Percentiles rank a stretch among this genome's conserved stretches.
Conservation (phyloP, 1,284 basidiomycete genomes). For the Boletus mariae region DNA sequence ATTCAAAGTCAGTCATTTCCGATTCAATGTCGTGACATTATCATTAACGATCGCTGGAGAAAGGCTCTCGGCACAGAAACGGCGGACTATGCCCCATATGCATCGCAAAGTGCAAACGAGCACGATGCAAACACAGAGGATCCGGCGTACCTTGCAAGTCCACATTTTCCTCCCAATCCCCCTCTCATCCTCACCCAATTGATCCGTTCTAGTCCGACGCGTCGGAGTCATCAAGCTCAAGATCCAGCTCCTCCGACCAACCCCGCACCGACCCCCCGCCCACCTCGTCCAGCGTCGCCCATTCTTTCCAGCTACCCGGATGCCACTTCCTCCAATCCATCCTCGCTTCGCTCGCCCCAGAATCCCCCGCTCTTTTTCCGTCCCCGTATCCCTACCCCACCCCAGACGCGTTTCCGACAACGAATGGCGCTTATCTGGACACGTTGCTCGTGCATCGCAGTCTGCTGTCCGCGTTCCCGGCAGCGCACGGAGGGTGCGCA, state of each 20-base stretch:
- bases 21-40: background rate
- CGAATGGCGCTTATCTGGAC: constrained; percentile 69
- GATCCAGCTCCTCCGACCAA: constrained; percentile 35
- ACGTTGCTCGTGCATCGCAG: constrained; percentile 71
- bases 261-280: constrained; percentile 26
- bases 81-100: constrained; percentile 25
- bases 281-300: constrained; percentile 15
- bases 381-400: constrained; percentile 59
- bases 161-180: background rate
- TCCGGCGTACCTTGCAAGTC: constrained; percentile 32
- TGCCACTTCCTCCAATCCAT: constrained; percentile 64
- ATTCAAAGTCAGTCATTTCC: constrained; percentile 28
- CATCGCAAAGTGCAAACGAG: constrained; percentile 30
- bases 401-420: constrained; percentile 54
- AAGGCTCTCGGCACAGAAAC: constrained; percentile 28
- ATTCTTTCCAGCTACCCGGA: constrained; percentile 19
- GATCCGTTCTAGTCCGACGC: constrained; percentile 38
- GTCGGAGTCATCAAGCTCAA: constrained; percentile 45
- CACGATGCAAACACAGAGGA: constrained; percentile 38
- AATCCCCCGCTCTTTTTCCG: constrained; percentile 32
- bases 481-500: constrained; percentile 58
- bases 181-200: background rate
- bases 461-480: constrained; percentile 55
- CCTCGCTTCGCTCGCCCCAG: constrained; percentile 39
- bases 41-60: constrained; percentile 30